phyloP scores from a whole-genome alignment of 164 flowering plant species.

The Nymphaea colorata region DNA sequence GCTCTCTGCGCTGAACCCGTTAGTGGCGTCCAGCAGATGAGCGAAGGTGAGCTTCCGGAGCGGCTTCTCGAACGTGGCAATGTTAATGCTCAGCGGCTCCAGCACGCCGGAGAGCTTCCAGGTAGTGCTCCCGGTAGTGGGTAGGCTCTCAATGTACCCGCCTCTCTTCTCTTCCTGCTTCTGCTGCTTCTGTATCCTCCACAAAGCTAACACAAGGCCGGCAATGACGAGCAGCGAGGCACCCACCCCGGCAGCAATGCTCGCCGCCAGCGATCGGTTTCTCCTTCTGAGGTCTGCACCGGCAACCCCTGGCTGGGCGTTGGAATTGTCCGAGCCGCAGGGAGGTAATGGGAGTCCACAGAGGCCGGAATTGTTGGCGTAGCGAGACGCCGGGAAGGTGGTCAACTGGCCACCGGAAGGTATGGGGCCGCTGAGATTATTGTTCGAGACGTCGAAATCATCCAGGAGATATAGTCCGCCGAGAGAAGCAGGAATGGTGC shows the following conservation, averaged over 20 bases:
- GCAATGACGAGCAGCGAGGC: conserved; percentile 33
- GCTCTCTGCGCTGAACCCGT: conserved; percentile 72
- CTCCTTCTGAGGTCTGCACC: conserved; percentile 3
- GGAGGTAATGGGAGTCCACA: conserved; percentile 72
- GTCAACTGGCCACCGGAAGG: conserved; percentile 76
- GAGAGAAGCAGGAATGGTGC: conserved; percentile 50
- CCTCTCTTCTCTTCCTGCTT: conserved; percentile 34
- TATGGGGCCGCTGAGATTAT: conserved; percentile 60
- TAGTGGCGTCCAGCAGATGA: conserved; percentile 78
- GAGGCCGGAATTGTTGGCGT: conserved; percentile 76
- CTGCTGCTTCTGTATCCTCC: conserved; percentile 28
- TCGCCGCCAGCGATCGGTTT: conserved; percentile 29
- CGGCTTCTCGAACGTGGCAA: conserved; percentile 89
- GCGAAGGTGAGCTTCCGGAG: conserved; percentile 77
- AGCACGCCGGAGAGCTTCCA: conserved; percentile 75
- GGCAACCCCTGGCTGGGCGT: background rate
- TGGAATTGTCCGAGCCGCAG: conserved; percentile 28
- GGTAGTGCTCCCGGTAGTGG: conserved; percentile 64
- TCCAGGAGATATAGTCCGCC: conserved; percentile 58
- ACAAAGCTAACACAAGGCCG: conserved; percentile 32
- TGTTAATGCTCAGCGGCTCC: conserved; percentile 82
- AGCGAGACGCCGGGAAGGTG: conserved; percentile 67
- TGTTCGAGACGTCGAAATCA: conserved; percentile 82
- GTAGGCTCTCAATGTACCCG: conserved; percentile 64
- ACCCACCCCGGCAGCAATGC: conserved; percentile 43